Evolutionary conservation across 1,284 basidiomycete species (phyloP).

Genomic region (Tilletia horrida): DNA sequence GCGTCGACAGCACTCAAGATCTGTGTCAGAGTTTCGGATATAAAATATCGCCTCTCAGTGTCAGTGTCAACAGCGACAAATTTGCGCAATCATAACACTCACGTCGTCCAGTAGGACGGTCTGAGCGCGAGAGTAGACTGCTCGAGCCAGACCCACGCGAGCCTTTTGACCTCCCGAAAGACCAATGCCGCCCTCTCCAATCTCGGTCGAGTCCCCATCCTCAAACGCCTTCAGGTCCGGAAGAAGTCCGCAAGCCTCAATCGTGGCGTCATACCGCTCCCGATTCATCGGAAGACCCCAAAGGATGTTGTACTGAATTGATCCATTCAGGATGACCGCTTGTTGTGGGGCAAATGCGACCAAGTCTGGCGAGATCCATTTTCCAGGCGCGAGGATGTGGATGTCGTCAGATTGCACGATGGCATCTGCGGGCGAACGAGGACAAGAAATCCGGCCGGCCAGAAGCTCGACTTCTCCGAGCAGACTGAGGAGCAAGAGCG

Average conservation of each 20-base stretch:
- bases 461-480: constrained; percentile 44
- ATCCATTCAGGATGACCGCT: constrained; percentile 36
- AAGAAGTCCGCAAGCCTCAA: constrained; percentile 39
- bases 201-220: constrained; percentile 43
- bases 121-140: constrained; percentile 41
- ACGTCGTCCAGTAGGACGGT: constrained; percentile 46
- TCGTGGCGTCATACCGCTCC: constrained; percentile 34
- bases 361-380: constrained; percentile 18
- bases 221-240: constrained; percentile 39
- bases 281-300: constrained; percentile 36
- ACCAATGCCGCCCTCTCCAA: constrained; percentile 42
- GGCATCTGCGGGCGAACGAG: constrained; percentile 19
- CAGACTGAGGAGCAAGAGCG: constrained; percentile 42
- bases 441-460: constrained; percentile 25
- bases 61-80: too few relatives aligned
- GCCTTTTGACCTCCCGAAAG: constrained; percentile 49
- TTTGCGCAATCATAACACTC: background rate
- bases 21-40: too few relatives aligned
- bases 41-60: too few relatives aligned
- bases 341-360: constrained; percentile 42
- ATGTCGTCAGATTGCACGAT: background rate
- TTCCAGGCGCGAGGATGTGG: background rate
- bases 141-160: constrained; percentile 42
- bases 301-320: constrained; percentile 45
- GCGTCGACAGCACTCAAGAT: constrained; percentile 62